Conservation (phyloP, 345 rosid species). For the Triadica sebifera region DNA sequence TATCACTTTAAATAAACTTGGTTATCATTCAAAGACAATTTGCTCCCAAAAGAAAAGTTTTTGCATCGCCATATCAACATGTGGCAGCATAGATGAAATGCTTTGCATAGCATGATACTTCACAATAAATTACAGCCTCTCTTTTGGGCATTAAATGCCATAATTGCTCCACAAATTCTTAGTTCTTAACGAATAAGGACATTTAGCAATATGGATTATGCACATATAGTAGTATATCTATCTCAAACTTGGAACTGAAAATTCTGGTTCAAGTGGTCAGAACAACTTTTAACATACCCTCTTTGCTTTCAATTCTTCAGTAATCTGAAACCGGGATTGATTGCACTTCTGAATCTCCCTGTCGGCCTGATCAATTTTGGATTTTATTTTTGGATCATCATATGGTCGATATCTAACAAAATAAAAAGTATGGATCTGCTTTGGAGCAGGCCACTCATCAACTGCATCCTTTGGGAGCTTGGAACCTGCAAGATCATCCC, state of each 20-base stretch:
- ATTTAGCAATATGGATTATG: background rate
- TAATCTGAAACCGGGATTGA: slow-evolving; percentile 37
- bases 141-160: background rate
- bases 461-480: slow-evolving; percentile 59
- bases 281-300: slow-evolving; percentile 48
- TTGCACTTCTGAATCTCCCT: slow-evolving; percentile 52
- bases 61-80: background rate
- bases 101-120: background rate
- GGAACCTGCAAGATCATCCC: slow-evolving; percentile 35
- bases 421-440: slow-evolving; percentile 61
- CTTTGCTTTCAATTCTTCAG: slow-evolving; percentile 49
- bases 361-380: slow-evolving; percentile 62
- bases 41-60: background rate
- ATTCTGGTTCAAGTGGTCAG: background rate
- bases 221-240: background rate
- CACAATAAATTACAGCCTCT: background rate
- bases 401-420: slow-evolving; percentile 49
- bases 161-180: background rate
- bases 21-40: background rate
- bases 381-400: slow-evolving; percentile 62
- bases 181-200: background rate
- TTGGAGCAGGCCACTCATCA: slow-evolving; percentile 81
- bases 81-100: background rate
- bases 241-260: background rate
- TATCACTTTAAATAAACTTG: background rate